Conservation (phyloP, 225 moss, liverwort and hornwort genomes). For the Antitrichia curtipendula region DNA sequence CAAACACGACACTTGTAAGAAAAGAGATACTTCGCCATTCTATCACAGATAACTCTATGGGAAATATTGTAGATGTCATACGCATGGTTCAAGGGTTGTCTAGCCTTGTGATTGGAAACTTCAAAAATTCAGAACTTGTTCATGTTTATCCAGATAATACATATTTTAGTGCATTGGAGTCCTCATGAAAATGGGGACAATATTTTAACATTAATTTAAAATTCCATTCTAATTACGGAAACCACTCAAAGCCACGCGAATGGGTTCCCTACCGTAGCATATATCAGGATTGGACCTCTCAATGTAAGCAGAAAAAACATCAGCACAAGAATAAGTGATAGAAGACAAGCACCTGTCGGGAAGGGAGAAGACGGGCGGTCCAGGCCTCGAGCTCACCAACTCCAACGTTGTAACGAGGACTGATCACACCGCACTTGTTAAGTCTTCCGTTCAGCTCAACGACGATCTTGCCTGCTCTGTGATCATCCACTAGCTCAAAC, state of each 20-base stretch:
- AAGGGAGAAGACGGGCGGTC: conserved; percentile 86
- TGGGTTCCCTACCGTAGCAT: not conserved
- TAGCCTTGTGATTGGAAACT: not conserved
- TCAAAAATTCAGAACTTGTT: not conserved
- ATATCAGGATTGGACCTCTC: not conserved
- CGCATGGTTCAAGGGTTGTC: not conserved
- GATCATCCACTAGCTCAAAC: conserved; percentile 83
- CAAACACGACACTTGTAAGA: not conserved
- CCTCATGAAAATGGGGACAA: not conserved
- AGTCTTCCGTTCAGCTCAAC: conserved; percentile 84
- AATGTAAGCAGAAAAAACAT: not conserved
- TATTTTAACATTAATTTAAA: not conserved
- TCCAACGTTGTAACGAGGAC: conserved; percentile 78
- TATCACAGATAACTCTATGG: not conserved
- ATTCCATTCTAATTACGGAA: not conserved
- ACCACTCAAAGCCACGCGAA: not conserved
- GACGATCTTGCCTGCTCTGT: conserved; percentile 78
- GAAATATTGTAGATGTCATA: not conserved
- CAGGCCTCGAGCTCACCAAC: conserved; percentile 76
- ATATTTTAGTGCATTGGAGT: not conserved
- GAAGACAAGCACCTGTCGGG: conserved; percentile 45
- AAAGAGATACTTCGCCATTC: not conserved
- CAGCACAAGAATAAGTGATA: not conserved
- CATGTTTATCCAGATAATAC: not conserved
- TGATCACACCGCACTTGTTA: conserved; percentile 88